These are phyloP conservation scores for Limonium bicolor DNA, from an alignment of 148 eudicot genomes.

Conservation along the genomic window DNA sequence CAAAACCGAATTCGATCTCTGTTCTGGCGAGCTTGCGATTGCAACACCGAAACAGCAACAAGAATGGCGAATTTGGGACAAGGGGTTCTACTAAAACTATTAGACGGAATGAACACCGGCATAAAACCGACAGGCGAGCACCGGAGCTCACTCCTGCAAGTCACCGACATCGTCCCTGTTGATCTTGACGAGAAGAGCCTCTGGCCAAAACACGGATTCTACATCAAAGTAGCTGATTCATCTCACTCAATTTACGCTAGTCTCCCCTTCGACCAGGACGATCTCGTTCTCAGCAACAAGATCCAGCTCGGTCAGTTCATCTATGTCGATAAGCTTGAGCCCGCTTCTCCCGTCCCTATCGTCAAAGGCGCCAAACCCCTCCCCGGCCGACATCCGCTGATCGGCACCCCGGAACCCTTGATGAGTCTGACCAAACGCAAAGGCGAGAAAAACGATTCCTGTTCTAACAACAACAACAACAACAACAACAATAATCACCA, in stretches of 20 bases:
- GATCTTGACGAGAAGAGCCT: constrained; percentile 80
- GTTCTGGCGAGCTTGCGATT: neutral
- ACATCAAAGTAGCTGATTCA: constrained; percentile 72
- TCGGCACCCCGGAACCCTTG: constrained; percentile 79
- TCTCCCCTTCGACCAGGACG: constrained; percentile 76
- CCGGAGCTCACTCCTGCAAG: constrained; percentile 64
- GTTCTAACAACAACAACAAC: too few relatives aligned
- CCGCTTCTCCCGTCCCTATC: constrained; percentile 78
- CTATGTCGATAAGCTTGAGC: constrained; percentile 55
- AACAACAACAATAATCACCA: too few relatives aligned
- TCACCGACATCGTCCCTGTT: constrained; percentile 81
- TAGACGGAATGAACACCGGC: constrained; percentile 56
- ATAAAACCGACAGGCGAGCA: constrained; percentile 60
- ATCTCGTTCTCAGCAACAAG: constrained; percentile 71
- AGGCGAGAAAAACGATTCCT: constrained; percentile 25
- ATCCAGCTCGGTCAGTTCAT: constrained; percentile 86
- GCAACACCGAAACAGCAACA: neutral
- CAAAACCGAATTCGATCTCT: neutral
- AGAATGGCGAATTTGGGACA: constrained; percentile 65
- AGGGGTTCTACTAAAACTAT: constrained; percentile 60
- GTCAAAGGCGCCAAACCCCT: constrained; percentile 60
- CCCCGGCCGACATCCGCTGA: constrained; percentile 75
- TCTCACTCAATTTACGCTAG: constrained; percentile 78
- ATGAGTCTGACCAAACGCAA: constrained; percentile 50
- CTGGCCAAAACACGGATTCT: constrained; percentile 74